phyloP scores from a whole-genome alignment of 208 protist species.

The Leishmania amazonensis region DNA sequence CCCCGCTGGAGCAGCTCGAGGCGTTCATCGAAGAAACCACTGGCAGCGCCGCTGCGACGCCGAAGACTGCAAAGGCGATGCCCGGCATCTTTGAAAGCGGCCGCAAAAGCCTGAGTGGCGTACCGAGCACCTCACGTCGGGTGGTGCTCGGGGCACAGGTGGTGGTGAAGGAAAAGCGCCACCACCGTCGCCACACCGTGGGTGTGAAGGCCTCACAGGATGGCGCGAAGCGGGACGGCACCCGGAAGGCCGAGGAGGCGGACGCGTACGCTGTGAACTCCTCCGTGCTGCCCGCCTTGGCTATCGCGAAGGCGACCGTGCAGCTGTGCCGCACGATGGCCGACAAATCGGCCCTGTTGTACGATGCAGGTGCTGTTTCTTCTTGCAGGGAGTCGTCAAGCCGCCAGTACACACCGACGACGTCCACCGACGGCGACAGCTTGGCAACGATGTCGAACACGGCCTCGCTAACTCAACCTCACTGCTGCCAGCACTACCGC shows the following conservation, averaged over 20 bases:
- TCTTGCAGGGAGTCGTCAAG: background rate
- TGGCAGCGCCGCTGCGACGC: slow-evolving; percentile 11
- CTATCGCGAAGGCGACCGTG: slow-evolving; percentile 17
- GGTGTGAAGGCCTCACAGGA: background rate
- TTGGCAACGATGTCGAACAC: background rate
- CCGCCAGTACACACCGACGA: background rate
- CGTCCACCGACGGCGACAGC: background rate
- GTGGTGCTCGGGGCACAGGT: slow-evolving; percentile 25
- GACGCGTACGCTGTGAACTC: background rate
- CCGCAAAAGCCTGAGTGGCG: background rate
- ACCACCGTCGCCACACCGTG: slow-evolving; percentile 12
- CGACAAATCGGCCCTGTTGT: background rate
- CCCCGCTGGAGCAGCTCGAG: slow-evolving; percentile 28
- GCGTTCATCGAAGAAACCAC: slow-evolving; percentile 8
- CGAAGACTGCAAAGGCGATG: background rate
- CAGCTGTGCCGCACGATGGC: slow-evolving; percentile 24
- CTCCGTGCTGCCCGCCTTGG: slow-evolving; percentile 14
- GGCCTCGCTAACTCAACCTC: background rate
- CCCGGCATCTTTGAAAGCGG: background rate
- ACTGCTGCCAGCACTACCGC: slow-evolving; percentile 4
- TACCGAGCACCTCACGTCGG: slow-evolving; percentile 1
- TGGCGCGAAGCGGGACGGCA: background rate
- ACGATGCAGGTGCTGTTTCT: background rate
- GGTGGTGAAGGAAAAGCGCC: slow-evolving; percentile 14
- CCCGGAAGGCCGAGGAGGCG: background rate